A percentile compares a stretch with the other conserved stretches of the same genome.
These are phyloP conservation scores for Microdochium nivale DNA, from an alignment of 2,329 filamentous ascomycete species.

Conservation along the genomic window DNA sequence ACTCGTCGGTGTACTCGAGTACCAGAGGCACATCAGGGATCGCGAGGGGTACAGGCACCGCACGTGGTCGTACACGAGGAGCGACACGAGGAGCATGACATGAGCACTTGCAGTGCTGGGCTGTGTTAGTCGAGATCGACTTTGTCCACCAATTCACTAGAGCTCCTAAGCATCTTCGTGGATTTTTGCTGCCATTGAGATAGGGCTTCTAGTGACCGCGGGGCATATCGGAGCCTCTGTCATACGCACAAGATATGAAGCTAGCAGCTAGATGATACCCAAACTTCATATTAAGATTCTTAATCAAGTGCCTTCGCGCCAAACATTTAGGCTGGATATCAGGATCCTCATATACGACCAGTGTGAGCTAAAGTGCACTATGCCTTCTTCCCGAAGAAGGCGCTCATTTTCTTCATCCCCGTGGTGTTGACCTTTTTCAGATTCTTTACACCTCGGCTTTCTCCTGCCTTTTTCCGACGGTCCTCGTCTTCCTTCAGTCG, in stretches of 20 bases:
- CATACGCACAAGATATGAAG: background rate
- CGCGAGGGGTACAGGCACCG: conserved; percentile 35
- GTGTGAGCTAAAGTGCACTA: background rate
- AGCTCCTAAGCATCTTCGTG: no score
- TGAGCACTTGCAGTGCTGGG: background rate
- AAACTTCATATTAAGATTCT: background rate
- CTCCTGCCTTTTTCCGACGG: conserved; percentile 65
- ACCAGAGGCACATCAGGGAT: conserved; percentile 31
- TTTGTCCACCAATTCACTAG: no score
- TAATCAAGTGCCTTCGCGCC: background rate
- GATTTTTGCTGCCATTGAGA: no score
- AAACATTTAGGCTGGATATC: background rate
- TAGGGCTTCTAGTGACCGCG: no score
- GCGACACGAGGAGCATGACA: conserved; percentile 10
- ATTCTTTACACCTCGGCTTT: conserved; percentile 69
- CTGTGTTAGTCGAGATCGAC: no score
- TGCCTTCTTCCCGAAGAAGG: conserved; percentile 74
- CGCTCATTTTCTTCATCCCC: conserved; percentile 96
- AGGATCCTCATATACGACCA: background rate
- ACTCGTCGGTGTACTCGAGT: conserved; percentile 19
- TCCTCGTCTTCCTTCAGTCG: conserved; percentile 83
- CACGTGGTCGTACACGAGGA: conserved; percentile 46
- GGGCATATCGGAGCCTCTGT: background rate
- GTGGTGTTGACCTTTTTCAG: conserved; percentile 83
- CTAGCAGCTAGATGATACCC: conserved; percentile 5